Base-by-base conservation (phyloP, 495 filamentous ascomycete species). In the Aspergillus ellipticus region DNA sequence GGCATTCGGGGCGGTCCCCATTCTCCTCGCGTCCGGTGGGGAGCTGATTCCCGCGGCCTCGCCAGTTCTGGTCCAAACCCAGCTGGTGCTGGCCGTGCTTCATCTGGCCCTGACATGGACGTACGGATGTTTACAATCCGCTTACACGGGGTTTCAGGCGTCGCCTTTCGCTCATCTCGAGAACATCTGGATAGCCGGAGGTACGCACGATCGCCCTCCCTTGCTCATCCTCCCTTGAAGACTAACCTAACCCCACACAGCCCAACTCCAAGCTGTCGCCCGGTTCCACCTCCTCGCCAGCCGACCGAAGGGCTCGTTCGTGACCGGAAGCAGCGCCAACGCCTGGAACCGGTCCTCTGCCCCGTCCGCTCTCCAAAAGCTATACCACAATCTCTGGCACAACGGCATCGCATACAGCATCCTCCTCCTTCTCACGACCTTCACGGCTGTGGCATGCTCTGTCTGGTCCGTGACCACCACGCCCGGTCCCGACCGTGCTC, bases 231-330 rank as follows among this genome's bases (percentile, higher is more conserved):
- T 28, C 13, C 45, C 11, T 21, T 0, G 29, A 19, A 19, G 6
- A 9, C 33, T 33, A 24, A 21, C 16, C 13, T 11, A 41, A 13
- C 26, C 20, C 1, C 13, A 4, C n/a, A 8, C 20, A 74, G 71
- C 54, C 4, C 68, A 71, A 42, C 49, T 74, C 1, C 63, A 54
- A 41, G 62, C 58, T 6, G 58, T 73, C 24, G 9, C 65, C 10
- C 54, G 58, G 42, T 74, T 72, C 31, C 61, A 73, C 35, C 51
- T 68, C 11, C 39, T 70, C 10, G 61, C 68, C 7, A 62, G 42
- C 42, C 67, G 65, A 33, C 70, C 72, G 0, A 72, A 66, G 16
- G 71, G 71, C 2, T 74, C 72, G 0, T 72, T 73, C 37, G 67
- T 74, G 2, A 74, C 72, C 1, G 72, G 72, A 15, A 74, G 70